Evolutionary conservation across 768 basidiomycete genomes (phyloP).

Genomic region (Tricholoma terreum): DNA sequence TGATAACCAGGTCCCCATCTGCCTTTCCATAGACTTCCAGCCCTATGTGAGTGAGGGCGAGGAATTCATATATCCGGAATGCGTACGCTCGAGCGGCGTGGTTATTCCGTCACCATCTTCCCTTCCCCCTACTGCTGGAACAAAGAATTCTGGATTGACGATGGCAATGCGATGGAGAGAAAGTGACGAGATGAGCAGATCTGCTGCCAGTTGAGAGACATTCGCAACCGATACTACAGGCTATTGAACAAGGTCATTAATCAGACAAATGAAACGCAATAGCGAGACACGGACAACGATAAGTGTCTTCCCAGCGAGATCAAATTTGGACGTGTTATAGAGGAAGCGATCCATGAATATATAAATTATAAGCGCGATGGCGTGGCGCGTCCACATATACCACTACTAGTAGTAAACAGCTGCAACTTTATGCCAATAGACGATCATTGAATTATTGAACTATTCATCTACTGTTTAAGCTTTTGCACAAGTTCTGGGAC

Average conservation of each 20-base stretch:
- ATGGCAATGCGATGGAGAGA: constrained; percentile 57
- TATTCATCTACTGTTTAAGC: constrained; percentile 45
- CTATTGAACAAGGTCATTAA: constrained; percentile 26
- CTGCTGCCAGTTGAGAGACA: constrained; percentile 73
- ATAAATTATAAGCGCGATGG: no score
- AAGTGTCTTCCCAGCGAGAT: constrained; percentile 37
- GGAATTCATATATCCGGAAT: neutral
- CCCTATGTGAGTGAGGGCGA: constrained; percentile 4
- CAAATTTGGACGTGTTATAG: constrained; percentile 18
- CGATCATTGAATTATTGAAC: no score
- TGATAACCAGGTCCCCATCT: constrained; percentile 47
- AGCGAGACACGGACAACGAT: constrained; percentile 38
- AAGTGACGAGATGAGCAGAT: constrained; percentile 69
- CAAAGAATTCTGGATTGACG: constrained; percentile 58
- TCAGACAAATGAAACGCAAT: neutral
- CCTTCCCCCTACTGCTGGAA: constrained; percentile 71
- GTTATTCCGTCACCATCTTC: constrained; percentile 67
- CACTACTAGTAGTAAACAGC: no score
- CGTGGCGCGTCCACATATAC: no score
- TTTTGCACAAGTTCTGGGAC: constrained; percentile 92
- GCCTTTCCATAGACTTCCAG: constrained; percentile 61
- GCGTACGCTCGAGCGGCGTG: constrained; percentile 73
- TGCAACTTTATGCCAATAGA: no score
- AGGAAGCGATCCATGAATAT: constrained; percentile 29
- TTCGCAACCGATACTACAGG: constrained; percentile 81